Conservation (phyloP, 768 basidiomycete species). For the Panus rudis region DNA sequence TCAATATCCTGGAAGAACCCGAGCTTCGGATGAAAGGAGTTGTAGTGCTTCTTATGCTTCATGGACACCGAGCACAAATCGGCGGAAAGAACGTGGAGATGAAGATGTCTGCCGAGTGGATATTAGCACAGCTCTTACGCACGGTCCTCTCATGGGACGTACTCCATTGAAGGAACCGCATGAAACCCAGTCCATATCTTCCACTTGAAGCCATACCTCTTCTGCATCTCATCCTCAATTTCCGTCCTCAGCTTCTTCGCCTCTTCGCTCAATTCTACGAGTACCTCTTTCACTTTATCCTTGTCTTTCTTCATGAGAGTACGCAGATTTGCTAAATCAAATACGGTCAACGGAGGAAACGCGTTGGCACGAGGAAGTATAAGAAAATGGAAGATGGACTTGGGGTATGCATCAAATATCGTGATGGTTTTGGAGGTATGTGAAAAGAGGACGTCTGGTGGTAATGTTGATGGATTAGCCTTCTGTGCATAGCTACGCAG, state of each 20-base stretch:
- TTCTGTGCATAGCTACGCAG: slow-evolving; percentile 54
- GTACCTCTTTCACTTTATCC: slow-evolving; percentile 43
- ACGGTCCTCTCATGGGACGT: slow-evolving; percentile 23
- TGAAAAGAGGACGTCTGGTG: slow-evolving; percentile 53
- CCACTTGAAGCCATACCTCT: slow-evolving; percentile 70
- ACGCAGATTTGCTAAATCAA: slow-evolving; percentile 46
- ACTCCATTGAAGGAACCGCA: slow-evolving; percentile 82
- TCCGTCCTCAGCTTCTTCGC: slow-evolving; percentile 48
- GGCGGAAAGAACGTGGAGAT: slow-evolving; percentile 79
- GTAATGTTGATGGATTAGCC: slow-evolving; percentile 43
- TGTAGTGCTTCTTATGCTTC: slow-evolving; percentile 89
- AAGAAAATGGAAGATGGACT: slow-evolving; percentile 84
- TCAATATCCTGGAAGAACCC: slow-evolving; percentile 79
- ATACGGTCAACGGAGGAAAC: slow-evolving; percentile 22
- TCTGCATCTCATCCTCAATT: slow-evolving; percentile 76
- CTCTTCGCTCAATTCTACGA: slow-evolving; percentile 47
- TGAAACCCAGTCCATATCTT: slow-evolving; percentile 80
- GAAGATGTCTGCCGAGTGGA: slow-evolving; percentile 51
- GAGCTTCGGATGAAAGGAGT: slow-evolving; percentile 78
- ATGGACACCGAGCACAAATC: slow-evolving; percentile 64
- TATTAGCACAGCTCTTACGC: neutral
- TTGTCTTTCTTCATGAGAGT: slow-evolving; percentile 50
- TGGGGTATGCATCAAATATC: slow-evolving; percentile 72
- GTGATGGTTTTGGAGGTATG: slow-evolving; percentile 50
- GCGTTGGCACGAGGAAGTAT: slow-evolving; percentile 61